phyloP scores from a whole-genome alignment of 1,139 yeast species.

The Debaryomycetaceae sp. region DNA sequence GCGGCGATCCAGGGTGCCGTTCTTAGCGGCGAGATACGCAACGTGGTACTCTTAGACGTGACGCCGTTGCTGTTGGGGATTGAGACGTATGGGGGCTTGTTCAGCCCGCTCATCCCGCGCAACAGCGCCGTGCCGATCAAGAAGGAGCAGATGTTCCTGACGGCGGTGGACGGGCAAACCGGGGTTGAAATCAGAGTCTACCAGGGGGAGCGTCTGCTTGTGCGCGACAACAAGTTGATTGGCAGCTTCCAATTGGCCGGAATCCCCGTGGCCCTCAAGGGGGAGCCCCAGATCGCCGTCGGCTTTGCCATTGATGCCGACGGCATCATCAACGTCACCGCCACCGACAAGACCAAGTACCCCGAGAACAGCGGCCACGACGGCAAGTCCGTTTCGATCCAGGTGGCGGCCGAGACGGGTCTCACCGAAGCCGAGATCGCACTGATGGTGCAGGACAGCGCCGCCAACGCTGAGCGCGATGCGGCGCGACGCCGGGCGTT shows the following conservation, averaged over 20 bases:
- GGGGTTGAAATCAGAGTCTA: conserved; percentile 74
- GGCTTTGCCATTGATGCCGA: conserved; percentile 77
- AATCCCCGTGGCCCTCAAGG: conserved; percentile 71
- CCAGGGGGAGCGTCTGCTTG: conserved; percentile 76
- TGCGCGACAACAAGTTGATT: conserved; percentile 65
- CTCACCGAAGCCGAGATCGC: conserved; percentile 61
- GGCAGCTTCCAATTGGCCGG: conserved; percentile 68
- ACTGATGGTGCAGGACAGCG: conserved; percentile 50
- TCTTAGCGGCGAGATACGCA: conserved; percentile 62
- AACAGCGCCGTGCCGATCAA: conserved; percentile 75
- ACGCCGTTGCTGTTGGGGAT: conserved; percentile 77
- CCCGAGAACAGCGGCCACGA: conserved; percentile 26
- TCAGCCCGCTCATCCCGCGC: conserved; percentile 71
- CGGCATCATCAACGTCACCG: conserved; percentile 74
- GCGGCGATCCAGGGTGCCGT: conserved; percentile 85
- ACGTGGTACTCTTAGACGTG: conserved; percentile 72
- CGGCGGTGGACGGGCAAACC: conserved; percentile 84
- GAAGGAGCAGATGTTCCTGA: conserved; percentile 67
- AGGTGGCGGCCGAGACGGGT: conserved; percentile 68
- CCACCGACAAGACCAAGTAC: conserved; percentile 58
- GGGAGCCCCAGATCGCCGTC: conserved; percentile 71
- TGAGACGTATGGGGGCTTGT: conserved; percentile 79
- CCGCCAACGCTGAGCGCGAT: conserved; percentile 37
- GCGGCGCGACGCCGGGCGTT: conserved; percentile 35
- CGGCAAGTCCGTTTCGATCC: conserved; percentile 49